Evolutionary conservation across 495 filamentous ascomycete species (phyloP).

Genomic region (Tetracladium marchalianum): DNA sequence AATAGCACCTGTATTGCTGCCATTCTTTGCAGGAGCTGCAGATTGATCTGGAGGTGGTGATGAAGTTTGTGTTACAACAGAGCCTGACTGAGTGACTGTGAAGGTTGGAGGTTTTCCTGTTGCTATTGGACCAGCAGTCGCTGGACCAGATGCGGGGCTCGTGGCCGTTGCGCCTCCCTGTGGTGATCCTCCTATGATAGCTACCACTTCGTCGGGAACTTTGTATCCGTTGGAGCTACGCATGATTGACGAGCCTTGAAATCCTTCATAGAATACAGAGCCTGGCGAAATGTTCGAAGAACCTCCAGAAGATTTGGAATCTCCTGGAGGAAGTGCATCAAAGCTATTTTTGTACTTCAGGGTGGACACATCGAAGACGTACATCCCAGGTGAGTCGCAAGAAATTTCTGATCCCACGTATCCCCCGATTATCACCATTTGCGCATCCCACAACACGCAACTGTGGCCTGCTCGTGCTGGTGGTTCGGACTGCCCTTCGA

Average conservation of each 20-base stretch:
- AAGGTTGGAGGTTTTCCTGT: conserved; percentile 56
- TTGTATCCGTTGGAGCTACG: conserved; percentile 51
- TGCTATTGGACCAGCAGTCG: conserved; percentile 56
- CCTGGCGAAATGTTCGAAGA: not conserved
- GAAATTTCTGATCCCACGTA: conserved; percentile 50
- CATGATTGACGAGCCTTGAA: conserved; percentile 35
- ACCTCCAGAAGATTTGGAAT: not conserved
- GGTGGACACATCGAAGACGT: conserved; percentile 54
- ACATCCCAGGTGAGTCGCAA: conserved; percentile 62
- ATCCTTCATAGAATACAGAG: conserved; percentile 16
- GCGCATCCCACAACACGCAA: conserved; percentile 57
- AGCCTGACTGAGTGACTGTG: conserved; percentile 50
- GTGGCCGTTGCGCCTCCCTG: conserved; percentile 58
- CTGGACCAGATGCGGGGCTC: conserved; percentile 46
- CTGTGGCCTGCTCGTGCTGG: conserved; percentile 58
- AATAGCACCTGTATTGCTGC: conserved; percentile 49
- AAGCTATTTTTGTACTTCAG: conserved; percentile 53
- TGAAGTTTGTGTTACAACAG: conserved; percentile 35
- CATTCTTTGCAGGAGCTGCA: conserved; percentile 1
- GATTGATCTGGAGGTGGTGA: not conserved
- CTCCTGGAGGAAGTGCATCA: conserved; percentile 30
- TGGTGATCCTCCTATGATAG: conserved; percentile 50
- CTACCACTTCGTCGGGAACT: conserved; percentile 51
- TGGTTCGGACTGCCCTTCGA: conserved; percentile 39
- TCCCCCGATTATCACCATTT: conserved; percentile 64